Conservation (phyloP, 805 yeast genomes). For the Kluyveromyces starmeri region DNA sequence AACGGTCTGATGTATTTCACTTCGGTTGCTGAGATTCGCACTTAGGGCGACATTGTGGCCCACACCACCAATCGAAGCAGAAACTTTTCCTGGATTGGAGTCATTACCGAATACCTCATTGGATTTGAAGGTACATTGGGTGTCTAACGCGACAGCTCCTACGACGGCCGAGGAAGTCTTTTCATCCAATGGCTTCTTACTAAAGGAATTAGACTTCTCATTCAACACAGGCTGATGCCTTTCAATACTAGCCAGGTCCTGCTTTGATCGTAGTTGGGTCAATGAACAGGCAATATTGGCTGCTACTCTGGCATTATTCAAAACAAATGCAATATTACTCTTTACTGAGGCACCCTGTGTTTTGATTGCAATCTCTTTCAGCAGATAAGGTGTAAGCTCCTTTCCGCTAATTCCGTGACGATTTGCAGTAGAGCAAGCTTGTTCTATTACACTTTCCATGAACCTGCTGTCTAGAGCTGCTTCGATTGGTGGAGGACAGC, state of each 20-base stretch:
- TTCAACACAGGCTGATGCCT: background rate
- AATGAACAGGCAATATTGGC: slow-evolving; percentile 56
- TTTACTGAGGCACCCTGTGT: slow-evolving; percentile 64
- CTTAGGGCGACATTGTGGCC: slow-evolving; percentile 76
- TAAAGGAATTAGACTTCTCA: background rate
- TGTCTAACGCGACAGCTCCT: slow-evolving; percentile 74
- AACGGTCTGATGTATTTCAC: slow-evolving; percentile 21
- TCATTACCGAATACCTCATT: slow-evolving; percentile 36
- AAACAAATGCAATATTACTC: slow-evolving; percentile 66
- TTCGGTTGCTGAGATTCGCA: slow-evolving; percentile 30
- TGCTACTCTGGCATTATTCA: slow-evolving; percentile 65
- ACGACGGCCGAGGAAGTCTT: slow-evolving; percentile 31
- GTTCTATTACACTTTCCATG: slow-evolving; percentile 47
- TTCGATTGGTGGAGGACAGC: slow-evolving; percentile 71
- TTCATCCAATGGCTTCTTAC: background rate
- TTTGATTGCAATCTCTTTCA: slow-evolving; percentile 52
- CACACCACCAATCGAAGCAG: slow-evolving; percentile 69
- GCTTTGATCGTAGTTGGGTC: slow-evolving; percentile 14
- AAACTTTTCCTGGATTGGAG: slow-evolving; percentile 62
- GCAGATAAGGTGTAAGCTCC: slow-evolving; percentile 68
- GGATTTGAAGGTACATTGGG: slow-evolving; percentile 42
- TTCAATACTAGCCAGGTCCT: background rate
- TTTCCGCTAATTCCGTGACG: slow-evolving; percentile 53
- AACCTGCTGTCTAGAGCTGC: slow-evolving; percentile 46
- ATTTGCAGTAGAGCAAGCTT: slow-evolving; percentile 51